These are phyloP conservation scores for Laguncularia racemosa DNA, from an alignment of 345 rosid genomes.

Conservation along the genomic window DNA sequence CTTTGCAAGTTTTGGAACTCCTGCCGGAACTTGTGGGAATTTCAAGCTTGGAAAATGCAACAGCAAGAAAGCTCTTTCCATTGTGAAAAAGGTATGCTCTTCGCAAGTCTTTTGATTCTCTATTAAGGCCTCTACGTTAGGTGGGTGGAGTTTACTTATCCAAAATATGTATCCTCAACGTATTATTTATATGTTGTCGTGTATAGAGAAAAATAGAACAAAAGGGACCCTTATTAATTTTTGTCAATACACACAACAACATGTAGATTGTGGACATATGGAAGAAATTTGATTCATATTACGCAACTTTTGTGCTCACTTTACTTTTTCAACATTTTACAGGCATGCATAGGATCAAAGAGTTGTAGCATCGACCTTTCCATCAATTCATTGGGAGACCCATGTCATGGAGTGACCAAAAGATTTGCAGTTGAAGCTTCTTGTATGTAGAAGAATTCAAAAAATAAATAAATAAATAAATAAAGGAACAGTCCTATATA, in stretches of 20 bases:
- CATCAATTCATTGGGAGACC: constrained; percentile 58
- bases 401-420: constrained; percentile 60
- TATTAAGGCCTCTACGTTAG: too few relatives aligned
- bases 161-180: too few relatives aligned
- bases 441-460: constrained; percentile 38
- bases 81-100: too few relatives aligned
- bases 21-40: constrained; percentile 67
- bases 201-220: too few relatives aligned
- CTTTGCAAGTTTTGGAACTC: constrained; percentile 88
- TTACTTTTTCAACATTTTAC: constrained; percentile 10
- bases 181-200: too few relatives aligned
- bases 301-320: background rate
- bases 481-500: too few relatives aligned
- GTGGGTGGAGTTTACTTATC: too few relatives aligned
- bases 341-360: constrained; percentile 85
- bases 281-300: too few relatives aligned
- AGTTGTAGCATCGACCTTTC: constrained; percentile 71
- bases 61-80: constrained; percentile 44
- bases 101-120: background rate
- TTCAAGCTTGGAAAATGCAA: constrained; percentile 60
- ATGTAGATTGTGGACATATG: background rate
- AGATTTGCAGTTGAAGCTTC: constrained; percentile 91
- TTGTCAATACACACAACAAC: background rate
- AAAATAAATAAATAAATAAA: too few relatives aligned
- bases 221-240: background rate